Evolutionary conservation across 306 rosid genomes (phyloP), one percentile per base, ranked within the genome.

Genomic region (Crataegus laevigata): DNA sequence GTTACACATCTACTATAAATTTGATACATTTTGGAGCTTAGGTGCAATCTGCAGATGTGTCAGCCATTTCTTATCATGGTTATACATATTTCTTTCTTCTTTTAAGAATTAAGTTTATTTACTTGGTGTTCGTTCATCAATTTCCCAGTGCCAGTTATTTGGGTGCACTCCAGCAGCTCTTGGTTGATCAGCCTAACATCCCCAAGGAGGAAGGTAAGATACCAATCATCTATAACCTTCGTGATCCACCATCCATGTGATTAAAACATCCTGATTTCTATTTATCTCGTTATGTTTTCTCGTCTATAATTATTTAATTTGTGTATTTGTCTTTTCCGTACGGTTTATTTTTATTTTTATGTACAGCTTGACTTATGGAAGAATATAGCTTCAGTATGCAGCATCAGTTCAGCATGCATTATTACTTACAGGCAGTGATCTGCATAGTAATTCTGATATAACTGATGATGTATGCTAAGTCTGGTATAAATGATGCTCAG

Each of bases 111-210:
- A 11, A 42, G 69, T 76, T 19, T 68, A 13, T 58, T 36, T 38
- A 24, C 22, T 32, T 74, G 24, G 15, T 32, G 58, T 52, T 71
- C 36, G 45, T 73, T 62, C 34, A 12, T 75, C 60, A 50, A 36
- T 43, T 50, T 80, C 75, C 61, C 79, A 84, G 89, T 79, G 77
- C 82, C 51, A 71, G 80, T 72, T 94, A n/a, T n/a, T n/a, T n/a
- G n/a, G n/a, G n/a, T n/a, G n/a, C n/a, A n/a, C n/a, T n/a, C n/a
- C n/a, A n/a, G 73, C 89, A 91, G 80, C 87, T 94, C 78, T 67
- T 94, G 87, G 75, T 91, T 70, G 98, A 91, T 88, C 96, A 94
- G 76, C 98, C 98, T 34, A 93, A 91, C 86, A 76, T 93, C 58
- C 81, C 73, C 34, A 84, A 68, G 21, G 96, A 89, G 72, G 90